Base-by-base conservation (phyloP, 257 asterid species). In the Solanum corneliomulleri region DNA sequence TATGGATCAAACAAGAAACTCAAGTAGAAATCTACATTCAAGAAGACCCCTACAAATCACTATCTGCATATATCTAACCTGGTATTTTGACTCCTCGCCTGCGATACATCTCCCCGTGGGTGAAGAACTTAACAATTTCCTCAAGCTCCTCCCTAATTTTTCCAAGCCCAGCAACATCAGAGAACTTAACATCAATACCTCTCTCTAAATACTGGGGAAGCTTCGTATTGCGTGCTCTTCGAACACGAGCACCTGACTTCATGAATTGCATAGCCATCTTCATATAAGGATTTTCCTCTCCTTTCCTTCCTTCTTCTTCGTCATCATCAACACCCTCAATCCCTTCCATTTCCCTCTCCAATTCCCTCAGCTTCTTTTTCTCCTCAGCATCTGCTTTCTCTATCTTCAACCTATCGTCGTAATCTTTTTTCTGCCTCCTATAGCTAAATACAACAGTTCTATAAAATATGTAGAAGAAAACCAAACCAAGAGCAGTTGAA, bases 91-190 rank as follows among this genome's bases (percentile, higher is more conserved):
- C 96, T 77, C 99, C 99, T 88, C 99, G 96, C 91, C 99, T 92
- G 29, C 98, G 94, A 74, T 97, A 97, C 94, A 94, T 94, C 82
- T 97, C 99, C 82, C 98, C 98, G 39, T 97, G 99, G n/a, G 99
- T 97, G 87, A 97, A 97, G 93, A 97, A 97, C 89, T 97, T 95
- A 86, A 97, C 99, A 87, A 97, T 89, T 95, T 97, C 99, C 91
- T 97, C 99, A 87, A 97, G 99, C 94, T 97, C 99, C 81, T 93
- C 95, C 72, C 98, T 90, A 68, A 97, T 97, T 91, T 95, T 97
- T 86, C 99, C 99, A 83, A 97, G 98, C 89, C 99, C 99, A 5
- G 98, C 98, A 87, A 97, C 99, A 90, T 97, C 99, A 1, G 98
- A 82, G 89, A 97, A 97, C 92, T 97, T 97, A 83, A 95, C 98